phyloP scores from a whole-genome alignment of 2,329 filamentous ascomycete genomes.

The Dryadomyces quercus-mongolicae region DNA sequence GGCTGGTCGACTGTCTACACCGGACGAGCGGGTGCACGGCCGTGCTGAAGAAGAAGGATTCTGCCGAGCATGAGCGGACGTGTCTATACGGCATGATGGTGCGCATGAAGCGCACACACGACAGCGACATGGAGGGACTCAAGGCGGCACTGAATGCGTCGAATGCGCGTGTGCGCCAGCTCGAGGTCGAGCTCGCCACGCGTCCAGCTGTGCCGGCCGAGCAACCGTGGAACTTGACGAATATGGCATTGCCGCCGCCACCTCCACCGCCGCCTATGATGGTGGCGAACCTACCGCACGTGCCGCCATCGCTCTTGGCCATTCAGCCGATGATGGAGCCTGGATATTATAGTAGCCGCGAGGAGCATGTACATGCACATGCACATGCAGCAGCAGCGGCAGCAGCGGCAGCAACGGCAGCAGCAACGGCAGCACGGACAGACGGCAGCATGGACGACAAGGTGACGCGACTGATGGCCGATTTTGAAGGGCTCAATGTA shows the following conservation, averaged over 20 bases:
- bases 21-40: conserved; percentile 35
- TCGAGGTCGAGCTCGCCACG: conserved; percentile 3
- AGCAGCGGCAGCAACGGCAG: no score
- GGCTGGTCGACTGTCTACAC: conserved; percentile 31
- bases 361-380: no score
- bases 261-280: neutral
- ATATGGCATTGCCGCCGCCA: neutral
- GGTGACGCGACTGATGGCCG: conserved; percentile 29
- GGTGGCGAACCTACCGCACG: no score
- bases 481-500: conserved; percentile 39
- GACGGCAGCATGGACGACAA: conserved; percentile 2
- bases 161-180: conserved; percentile 10
- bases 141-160: conserved; percentile 9
- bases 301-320: no score
- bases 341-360: no score
- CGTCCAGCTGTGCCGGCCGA: neutral
- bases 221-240: neutral
- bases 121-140: conserved; percentile 9
- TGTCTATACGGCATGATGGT: conserved; percentile 36
- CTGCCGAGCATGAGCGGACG: conserved; percentile 31
- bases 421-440: neutral
- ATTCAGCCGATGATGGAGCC: no score
- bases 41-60: conserved; percentile 22
- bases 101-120: conserved; percentile 9
- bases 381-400: no score